Base-by-base conservation (phyloP, 768 basidiomycete genomes). In the Obba rivulosa region DNA sequence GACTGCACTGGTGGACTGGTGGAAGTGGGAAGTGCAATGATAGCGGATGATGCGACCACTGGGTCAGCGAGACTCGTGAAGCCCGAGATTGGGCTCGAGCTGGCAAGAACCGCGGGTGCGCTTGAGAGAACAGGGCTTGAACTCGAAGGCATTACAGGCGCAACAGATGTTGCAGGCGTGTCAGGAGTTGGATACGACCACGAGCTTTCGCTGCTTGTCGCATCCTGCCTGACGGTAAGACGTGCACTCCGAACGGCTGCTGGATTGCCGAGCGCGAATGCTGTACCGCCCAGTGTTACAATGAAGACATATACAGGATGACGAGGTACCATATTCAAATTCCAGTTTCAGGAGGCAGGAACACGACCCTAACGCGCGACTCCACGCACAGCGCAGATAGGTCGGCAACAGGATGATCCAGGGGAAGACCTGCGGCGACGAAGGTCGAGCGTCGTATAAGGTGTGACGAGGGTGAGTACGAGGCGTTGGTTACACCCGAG, bases 391-490 rank as follows among this genome's bases (percentile, higher is more conserved):
- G 49, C 3, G 66, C 68, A 22, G 62, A 63, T 2, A 67, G 49
- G 55, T 68, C 67, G 14, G 70, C 71, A 31, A 60, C 52, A 11
- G 87, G 87, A 1, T 71, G 66, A 61, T 87, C 83, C 45, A 87
- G 75, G 0, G 73, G 59, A 46, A 89, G 79, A 5, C 87, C 87
- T 10, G 87, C 87, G 23, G 86, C 87, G 53, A 89, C 77, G 59
- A 85, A 88, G 1, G 87, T 87, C 4, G 85, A 81, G 4, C 87
- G 80, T 34, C 88, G 84, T 41, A 89, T 75, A 49, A 86, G 78
- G 61, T 86, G 80, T 0, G 78, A 78, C 0, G 85, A 76, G 0
- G 87, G 87, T 5, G 87, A 85, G 60, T 86, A 88, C 0, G 78
- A 81, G 5, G 84, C 77, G 3, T 73, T 76, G 40, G 83, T 74